These are phyloP conservation scores for Hypoxylon sp. DNA, from an alignment of 2,329 filamentous ascomycete species.

Conservation along the genomic window DNA sequence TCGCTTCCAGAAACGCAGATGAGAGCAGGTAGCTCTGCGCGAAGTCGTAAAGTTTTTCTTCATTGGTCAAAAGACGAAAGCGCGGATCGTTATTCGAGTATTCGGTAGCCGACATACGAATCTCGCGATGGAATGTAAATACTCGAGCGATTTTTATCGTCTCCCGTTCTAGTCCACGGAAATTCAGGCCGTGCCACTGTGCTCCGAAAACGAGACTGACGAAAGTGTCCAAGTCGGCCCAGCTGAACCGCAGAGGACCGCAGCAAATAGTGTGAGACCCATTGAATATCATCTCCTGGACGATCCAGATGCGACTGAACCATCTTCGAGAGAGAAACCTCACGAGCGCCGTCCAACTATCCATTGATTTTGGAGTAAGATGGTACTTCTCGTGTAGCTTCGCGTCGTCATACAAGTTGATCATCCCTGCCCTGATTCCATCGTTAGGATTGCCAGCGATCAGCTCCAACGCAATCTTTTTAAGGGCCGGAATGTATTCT, in stretches of 20 bases:
- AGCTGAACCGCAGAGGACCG: slow-evolving; percentile 35
- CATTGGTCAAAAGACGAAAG: slow-evolving; percentile 21
- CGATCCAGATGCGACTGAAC: slow-evolving; percentile 40
- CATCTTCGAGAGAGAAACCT: slow-evolving; percentile 34
- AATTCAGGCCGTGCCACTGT: slow-evolving; percentile 41
- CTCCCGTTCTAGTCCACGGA: slow-evolving; percentile 29
- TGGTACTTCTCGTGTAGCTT: slow-evolving; percentile 31
- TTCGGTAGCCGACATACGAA: slow-evolving; percentile 24
- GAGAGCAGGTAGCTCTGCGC: slow-evolving; percentile 36
- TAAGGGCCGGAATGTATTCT: slow-evolving; percentile 32
- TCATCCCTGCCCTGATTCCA: slow-evolving; percentile 4
- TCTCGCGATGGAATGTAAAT: slow-evolving; percentile 39
- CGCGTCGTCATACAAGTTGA: slow-evolving; percentile 37
- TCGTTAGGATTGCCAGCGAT: neutral
- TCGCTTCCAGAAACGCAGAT: slow-evolving; percentile 30
- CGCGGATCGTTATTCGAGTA: slow-evolving; percentile 14
- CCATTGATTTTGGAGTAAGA: slow-evolving; percentile 25
- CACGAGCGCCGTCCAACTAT: slow-evolving; percentile 36
- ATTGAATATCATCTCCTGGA: slow-evolving; percentile 42
- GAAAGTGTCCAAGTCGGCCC: slow-evolving; percentile 34
- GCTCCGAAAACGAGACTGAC: slow-evolving; percentile 40
- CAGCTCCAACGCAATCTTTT: slow-evolving; percentile 14
- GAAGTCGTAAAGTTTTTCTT: slow-evolving; percentile 34
- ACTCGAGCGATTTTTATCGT: slow-evolving; percentile 29
- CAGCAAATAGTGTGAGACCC: slow-evolving; percentile 32